Evolutionary conservation across 2,329 filamentous ascomycete species (phyloP).

Genomic region (Stemphylium lycopersici): DNA sequence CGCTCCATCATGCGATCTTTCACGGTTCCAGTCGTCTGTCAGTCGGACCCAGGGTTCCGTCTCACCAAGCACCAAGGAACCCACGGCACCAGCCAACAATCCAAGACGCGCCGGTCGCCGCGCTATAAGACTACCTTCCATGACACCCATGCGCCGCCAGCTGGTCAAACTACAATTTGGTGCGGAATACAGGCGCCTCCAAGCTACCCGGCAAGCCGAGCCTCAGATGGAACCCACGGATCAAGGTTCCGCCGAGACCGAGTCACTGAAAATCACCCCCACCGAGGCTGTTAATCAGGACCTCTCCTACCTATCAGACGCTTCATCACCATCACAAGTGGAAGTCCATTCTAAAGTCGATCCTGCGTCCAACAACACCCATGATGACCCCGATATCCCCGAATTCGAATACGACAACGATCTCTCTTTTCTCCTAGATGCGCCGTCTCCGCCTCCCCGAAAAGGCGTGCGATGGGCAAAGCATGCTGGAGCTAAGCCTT

Average conservation of each 20-base stretch:
- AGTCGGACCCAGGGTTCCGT: background rate
- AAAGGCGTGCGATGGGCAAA: slow-evolving; percentile 23
- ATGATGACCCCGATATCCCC: background rate
- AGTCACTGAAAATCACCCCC: slow-evolving; percentile 3
- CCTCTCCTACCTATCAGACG: slow-evolving; percentile 12
- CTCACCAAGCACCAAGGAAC: background rate
- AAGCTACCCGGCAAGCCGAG: background rate
- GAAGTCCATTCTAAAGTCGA: background rate
- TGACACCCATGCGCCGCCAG: slow-evolving; percentile 18
- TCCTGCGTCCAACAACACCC: background rate
- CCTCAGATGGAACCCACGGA: slow-evolving; percentile 6
- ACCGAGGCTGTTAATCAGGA: slow-evolving; percentile 13
- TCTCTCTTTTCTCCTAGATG: slow-evolving; percentile 24
- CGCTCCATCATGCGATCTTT: background rate
- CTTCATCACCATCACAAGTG: background rate
- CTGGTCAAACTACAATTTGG: slow-evolving; percentile 18
- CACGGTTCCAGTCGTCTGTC: background rate
- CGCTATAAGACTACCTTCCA: background rate
- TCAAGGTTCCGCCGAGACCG: slow-evolving; percentile 13
- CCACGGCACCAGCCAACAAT: background rate
- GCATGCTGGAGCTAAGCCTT: slow-evolving; percentile 19
- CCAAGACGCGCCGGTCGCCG: background rate
- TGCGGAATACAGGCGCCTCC: slow-evolving; percentile 9
- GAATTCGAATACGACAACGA: slow-evolving; percentile 23
- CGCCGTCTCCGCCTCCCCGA: slow-evolving; percentile 5